phyloP scores from a whole-genome alignment of 2,329 filamentous ascomycete genomes.

The Fusarium anthophilum region DNA sequence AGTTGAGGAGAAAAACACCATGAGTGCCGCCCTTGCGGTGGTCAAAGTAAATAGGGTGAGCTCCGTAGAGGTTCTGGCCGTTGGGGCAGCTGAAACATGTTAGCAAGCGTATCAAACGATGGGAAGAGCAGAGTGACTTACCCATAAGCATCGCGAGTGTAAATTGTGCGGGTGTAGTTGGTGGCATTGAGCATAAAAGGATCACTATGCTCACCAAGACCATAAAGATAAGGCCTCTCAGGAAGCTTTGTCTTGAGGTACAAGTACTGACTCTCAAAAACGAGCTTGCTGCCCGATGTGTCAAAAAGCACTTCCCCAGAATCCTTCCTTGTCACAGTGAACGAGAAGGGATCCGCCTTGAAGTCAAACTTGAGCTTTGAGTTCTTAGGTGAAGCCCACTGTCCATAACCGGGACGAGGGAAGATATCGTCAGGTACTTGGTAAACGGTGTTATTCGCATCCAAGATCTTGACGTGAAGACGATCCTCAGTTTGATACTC shows the following conservation, averaged over 20 bases:
- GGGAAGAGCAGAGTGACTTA: not conserved
- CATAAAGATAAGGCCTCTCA: constrained; percentile 75
- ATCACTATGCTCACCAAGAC: constrained; percentile 81
- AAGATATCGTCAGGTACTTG: constrained; percentile 78
- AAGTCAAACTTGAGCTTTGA: constrained; percentile 60
- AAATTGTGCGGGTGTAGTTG: constrained; percentile 70
- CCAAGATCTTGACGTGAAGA: constrained; percentile 76
- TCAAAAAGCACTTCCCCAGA: constrained; percentile 70
- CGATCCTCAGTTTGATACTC: constrained; percentile 59
- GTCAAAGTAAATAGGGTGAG: constrained; percentile 80
- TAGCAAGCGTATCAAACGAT: rapidly evolving
- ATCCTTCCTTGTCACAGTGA: constrained; percentile 61
- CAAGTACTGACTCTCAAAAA: constrained; percentile 84
- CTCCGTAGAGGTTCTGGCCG: constrained; percentile 75
- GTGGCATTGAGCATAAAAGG: constrained; percentile 73
- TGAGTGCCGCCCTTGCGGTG: constrained; percentile 68
- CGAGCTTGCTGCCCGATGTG: constrained; percentile 70
- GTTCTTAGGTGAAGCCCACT: constrained; percentile 33
- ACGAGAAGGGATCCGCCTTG: constrained; percentile 68
- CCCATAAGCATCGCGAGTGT: constrained; percentile 66
- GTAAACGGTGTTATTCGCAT: constrained; percentile 74
- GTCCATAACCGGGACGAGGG: constrained; percentile 56
- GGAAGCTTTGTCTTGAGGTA: constrained; percentile 77
- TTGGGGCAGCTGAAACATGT: constrained; percentile 55
- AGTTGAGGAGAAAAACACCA: constrained; percentile 76